These are phyloP conservation scores for Rugonectria rugulosa DNA, from an alignment of 2,329 filamentous ascomycete genomes.

Conservation along the genomic window DNA sequence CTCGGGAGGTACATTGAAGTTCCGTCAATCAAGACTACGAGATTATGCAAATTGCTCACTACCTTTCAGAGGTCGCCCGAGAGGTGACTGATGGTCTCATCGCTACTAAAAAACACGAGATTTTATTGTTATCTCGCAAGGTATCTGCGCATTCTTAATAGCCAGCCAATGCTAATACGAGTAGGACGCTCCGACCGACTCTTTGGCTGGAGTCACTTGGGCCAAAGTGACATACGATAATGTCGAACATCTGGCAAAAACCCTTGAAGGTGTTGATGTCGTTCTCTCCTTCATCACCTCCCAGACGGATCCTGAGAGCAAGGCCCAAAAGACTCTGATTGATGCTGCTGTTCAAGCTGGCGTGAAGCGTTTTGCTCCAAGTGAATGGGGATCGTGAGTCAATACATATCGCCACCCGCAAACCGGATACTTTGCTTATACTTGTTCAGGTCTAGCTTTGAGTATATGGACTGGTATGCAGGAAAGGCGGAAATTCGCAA, in stretches of 20 bases:
- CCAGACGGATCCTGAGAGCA: conserved; percentile 43
- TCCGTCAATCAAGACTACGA: neutral
- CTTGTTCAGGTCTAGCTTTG: conserved; percentile 28
- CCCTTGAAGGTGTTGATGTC: conserved; percentile 55
- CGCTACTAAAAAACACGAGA: conserved; percentile 27
- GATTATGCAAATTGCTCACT: neutral
- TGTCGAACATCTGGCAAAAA: conserved; percentile 43
- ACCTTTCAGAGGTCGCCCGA: conserved; percentile 24
- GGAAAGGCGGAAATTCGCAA: conserved; percentile 57
- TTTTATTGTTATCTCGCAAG: conserved; percentile 20
- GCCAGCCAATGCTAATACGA: neutral
- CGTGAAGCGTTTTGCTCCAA: conserved; percentile 67
- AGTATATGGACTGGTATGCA: conserved; percentile 54
- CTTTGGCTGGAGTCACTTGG: conserved; percentile 45
- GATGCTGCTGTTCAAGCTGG: conserved; percentile 66
- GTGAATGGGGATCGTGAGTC: conserved; percentile 58
- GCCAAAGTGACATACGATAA: conserved; percentile 53
- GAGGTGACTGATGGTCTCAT: conserved; percentile 31
- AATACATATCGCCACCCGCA: neutral
- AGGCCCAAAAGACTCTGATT: conserved; percentile 62
- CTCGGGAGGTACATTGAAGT: conserved; percentile 9
- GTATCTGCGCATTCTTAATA: neutral
- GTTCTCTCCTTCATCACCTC: conserved; percentile 57
- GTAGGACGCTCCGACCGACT: conserved; percentile 17
- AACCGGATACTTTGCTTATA: neutral